Base-by-base conservation (phyloP, 108 stramenopile species). In the Fragilaria radians region DNA sequence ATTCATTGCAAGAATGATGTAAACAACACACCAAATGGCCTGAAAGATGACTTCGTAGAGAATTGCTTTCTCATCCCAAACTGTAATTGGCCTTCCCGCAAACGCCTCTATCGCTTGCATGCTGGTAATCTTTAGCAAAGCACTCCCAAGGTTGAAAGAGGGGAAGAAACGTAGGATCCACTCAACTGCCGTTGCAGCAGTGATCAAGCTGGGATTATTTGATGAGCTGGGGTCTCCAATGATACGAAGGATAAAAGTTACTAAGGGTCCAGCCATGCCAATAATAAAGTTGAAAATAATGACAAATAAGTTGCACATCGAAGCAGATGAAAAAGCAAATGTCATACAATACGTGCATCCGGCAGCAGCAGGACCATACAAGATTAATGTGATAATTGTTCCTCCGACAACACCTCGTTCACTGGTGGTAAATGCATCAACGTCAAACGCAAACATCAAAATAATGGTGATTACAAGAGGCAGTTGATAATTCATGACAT, bases 291-390 rank as follows among this genome's bases (percentile, higher is more conserved):
- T 91, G 64, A 86, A 83, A 48, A 96, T 77, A 42, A 99, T 88
- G 32, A 93, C 61, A 49, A 94, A 72, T 21, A 84, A 66, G 54
- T 93, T 88, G 59, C 95, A 95, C 28, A 82, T 65, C 25, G 77
- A 78, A 22, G 95, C 96, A 31, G 78, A 82, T 29, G 68, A 74
- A 69, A 99, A 99, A 27, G 72, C 36, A 52, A 94, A 97, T 32
- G 85, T 80, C 19, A 91, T 30, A 34, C 85, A 77, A 74, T 99
- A 99, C 4, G 94, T 87, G 63, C 94, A 94, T 0, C 89, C 85
- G 4, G 95, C 94, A 26, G 80, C 80, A 28, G 96, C 94, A 14
- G 95, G 90, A 7, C 96, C 98, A 70, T 82, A 99, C n/a, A 95
- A 49, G 58, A 96, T 23, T 25, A 99, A 73, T 1, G 91, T 51